These are phyloP conservation scores for Linnemannia schmuckeri DNA, from an alignment of 192 early-diverging fungal genomes.

Conservation along the genomic window DNA sequence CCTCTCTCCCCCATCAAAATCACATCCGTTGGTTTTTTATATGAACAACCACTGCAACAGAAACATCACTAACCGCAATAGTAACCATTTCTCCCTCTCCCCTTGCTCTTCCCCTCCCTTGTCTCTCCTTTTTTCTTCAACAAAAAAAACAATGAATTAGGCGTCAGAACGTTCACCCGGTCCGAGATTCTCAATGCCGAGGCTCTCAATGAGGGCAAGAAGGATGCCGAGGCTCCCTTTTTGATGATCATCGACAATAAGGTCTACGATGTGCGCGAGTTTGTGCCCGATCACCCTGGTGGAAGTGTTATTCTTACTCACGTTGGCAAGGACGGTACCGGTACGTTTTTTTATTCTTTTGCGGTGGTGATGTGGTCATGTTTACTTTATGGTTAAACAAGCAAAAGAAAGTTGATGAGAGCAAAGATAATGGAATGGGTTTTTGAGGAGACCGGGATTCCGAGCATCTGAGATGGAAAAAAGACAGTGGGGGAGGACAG, in stretches of 20 bases:
- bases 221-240: constrained; percentile 58
- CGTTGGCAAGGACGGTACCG: constrained; percentile 78
- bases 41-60: not conserved
- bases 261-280: constrained; percentile 85
- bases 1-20: not conserved
- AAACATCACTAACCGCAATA: not conserved
- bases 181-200: constrained; percentile 50
- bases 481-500: not conserved
- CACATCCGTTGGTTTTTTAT: not conserved
- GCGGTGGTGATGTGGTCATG: not conserved
- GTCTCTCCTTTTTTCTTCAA: not conserved
- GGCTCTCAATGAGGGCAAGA: constrained; percentile 35
- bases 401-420: not conserved
- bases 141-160: constrained; percentile 9
- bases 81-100: not conserved
- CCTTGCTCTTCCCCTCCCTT: not conserved
- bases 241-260: constrained; percentile 83
- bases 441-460: not conserved
- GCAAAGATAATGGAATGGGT: not conserved
- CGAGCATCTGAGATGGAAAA: constrained; percentile 3
- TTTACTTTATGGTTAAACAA: not conserved
- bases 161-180: constrained; percentile 51
- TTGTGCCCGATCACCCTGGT: constrained; percentile 83
- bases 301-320: constrained; percentile 82
- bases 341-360: constrained; percentile 41